phyloP scores from a whole-genome alignment of 176 grass and related monocot genomes.

The Zea mays region Zm-B73-REFERENCE-NAM-5.0 NC_050105.1:139921001-139921500 shows the following conservation, averaged over 20 bases:
- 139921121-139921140: too few relatives aligned
- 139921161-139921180: constrained; percentile 35
- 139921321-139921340: neutral
- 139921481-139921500: too few relatives aligned
- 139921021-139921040: neutral
- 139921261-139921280: neutral
- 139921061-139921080: neutral
- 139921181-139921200: neutral
- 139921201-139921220: constrained; percentile 6
- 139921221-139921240: neutral
- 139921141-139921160: neutral
- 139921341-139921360: neutral
- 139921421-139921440: neutral
- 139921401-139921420: neutral
- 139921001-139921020: constrained; percentile 36
- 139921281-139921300: neutral
- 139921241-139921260: neutral
- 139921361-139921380: constrained; percentile 23
- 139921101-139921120: too few relatives aligned
- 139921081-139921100: too few relatives aligned
- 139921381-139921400: constrained; percentile 12
- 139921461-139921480: too few relatives aligned
- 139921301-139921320: neutral
- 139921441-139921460: too few relatives aligned
- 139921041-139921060: neutral